Evolutionary conservation across 1,284 basidiomycete species (phyloP).

Genomic region (Tilletia walkeri): DNA sequence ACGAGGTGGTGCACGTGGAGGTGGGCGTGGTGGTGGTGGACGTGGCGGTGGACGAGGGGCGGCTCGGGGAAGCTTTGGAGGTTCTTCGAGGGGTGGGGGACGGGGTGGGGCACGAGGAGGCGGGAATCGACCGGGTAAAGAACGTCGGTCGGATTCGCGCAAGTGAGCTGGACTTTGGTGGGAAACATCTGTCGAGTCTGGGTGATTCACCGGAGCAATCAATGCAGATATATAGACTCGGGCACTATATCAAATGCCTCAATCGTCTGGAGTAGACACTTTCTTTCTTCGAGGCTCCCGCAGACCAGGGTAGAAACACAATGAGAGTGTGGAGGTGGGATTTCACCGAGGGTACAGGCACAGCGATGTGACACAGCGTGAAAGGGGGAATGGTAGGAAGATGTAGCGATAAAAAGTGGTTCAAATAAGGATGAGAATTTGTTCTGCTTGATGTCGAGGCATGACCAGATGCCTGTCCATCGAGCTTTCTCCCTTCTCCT

Average conservation of each 20-base stretch:
- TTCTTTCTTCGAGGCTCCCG: no score
- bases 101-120: no score
- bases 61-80: not conserved
- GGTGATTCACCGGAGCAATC: not conserved
- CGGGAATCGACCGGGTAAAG: conserved; percentile 23
- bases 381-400: no score
- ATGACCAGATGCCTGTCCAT: no score
- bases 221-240: not conserved
- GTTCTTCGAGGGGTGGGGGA: no score
- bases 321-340: not conserved
- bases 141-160: conserved; percentile 20
- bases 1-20: conserved; percentile 21
- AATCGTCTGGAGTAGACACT: no score
- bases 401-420: no score
- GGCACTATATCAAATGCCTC: not conserved
- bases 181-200: not conserved
- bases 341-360: not conserved
- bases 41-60: conserved; percentile 11
- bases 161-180: not conserved
- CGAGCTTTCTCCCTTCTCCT: no score
- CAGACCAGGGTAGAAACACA: no score
- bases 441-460: no score
- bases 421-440: no score
- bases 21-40: conserved; percentile 20
- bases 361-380: no score